Base-by-base conservation (phyloP, 225 moss, liverwort and hornwort genomes). In the Polytrichum formosum region DNA sequence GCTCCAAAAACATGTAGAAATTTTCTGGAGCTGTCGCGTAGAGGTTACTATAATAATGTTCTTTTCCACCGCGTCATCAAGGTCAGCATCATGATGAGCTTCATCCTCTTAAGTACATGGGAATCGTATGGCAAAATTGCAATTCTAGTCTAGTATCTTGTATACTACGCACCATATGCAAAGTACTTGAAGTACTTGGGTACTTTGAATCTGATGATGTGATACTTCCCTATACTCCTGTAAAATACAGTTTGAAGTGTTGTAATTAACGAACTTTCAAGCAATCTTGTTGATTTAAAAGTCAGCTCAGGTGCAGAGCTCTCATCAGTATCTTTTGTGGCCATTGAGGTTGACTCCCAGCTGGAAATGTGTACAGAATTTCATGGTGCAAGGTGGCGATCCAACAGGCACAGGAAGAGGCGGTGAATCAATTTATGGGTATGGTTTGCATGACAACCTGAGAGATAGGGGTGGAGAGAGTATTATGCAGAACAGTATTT, bases 341-440 rank as follows among this genome's bases (percentile, higher is more conserved):
- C 4, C 26, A 37, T 27, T 63, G 58, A 54, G 54, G 70, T 27
- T 77, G 65, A 53, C 56, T 70, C 10, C 55, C 17, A 29, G 71
- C 59, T 72, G 31, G 46, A 64, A 35, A 64, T 71, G 61, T 61
- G 67, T 28, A 56, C 87, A 97, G 97, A 91, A 92, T 83, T 94
- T 97, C 72, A 94, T 94, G 97, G 94, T 79, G 18, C 97, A 97
- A 88, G 87, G 85, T 74, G 97, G 97, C 29, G 97, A 97, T 87
- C 97, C 97, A 62, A 92, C 97, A 67, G 91, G 90, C 70, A 97
- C 97, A 61, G 94, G 97, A 62, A 85, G 97, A 90, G 97, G 97
- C n/a, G 97, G 97, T 18, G 97, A 97, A 87, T 94, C 97, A 26
- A 97, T 97, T 35, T 97, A 90, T 67, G 94, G 96, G 96, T 97